Evolutionary conservation across 345 rosid genomes (phyloP).

Genomic region (Eucalyptus pauciflora): DNA sequence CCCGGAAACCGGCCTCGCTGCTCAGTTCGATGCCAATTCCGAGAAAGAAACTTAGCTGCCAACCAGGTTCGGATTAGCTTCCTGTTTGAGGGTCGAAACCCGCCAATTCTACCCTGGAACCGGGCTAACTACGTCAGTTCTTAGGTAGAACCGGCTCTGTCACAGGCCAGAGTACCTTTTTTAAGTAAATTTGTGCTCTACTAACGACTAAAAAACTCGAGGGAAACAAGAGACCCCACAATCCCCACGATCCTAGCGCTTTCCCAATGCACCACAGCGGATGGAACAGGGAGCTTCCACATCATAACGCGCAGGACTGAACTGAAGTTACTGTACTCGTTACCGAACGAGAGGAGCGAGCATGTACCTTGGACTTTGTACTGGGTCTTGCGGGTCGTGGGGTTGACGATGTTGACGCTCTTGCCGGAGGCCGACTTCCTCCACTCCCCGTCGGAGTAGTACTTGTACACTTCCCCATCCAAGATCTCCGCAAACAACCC

Average conservation of each 20-base stretch:
- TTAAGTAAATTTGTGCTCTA: neutral
- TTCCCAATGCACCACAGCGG: neutral
- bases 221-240: neutral
- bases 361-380: slow-evolving; percentile 87
- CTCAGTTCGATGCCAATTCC: neutral
- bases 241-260: neutral
- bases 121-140: neutral
- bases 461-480: slow-evolving; percentile 84
- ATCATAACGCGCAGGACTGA: neutral
- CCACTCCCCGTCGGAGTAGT: slow-evolving; percentile 86
- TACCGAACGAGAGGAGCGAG: neutral
- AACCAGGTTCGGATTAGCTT: neutral
- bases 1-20: neutral
- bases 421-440: slow-evolving; percentile 72
- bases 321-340: too few species aligned
- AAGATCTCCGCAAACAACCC: slow-evolving; percentile 69
- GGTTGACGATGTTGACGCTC: slow-evolving; percentile 73
- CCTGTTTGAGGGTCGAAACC: neutral
- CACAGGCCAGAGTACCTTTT: neutral
- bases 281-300: neutral
- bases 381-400: slow-evolving; percentile 71
- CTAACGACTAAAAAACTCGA: neutral
- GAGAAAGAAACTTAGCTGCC: neutral
- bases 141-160: neutral
- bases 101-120: neutral